These are phyloP conservation scores for Globisporangium abappressorium DNA, from an alignment of 352 stramenopile genomes.

Conservation along the genomic window DNA sequence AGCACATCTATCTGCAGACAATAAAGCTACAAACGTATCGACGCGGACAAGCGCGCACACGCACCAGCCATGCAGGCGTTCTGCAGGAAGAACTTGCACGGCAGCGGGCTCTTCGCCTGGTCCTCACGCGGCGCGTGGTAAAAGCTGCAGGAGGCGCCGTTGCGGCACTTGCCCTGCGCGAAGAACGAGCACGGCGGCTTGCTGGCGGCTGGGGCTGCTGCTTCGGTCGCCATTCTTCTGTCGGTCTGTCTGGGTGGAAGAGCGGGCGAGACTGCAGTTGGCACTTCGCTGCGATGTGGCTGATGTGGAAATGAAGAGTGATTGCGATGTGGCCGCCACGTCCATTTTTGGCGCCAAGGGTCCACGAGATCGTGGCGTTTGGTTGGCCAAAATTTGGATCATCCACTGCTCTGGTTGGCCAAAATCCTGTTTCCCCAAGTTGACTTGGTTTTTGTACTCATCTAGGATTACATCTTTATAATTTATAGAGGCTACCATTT, in stretches of 20 bases:
- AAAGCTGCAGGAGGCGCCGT: conserved; percentile 64
- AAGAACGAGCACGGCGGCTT: conserved; percentile 62
- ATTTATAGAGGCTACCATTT: background rate
- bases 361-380: background rate
- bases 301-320: background rate
- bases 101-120: conserved; percentile 31
- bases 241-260: background rate
- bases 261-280: background rate
- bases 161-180: conserved; percentile 63
- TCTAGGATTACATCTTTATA: too few relatives aligned
- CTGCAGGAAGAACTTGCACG: conserved; percentile 76
- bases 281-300: background rate
- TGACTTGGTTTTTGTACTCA: background rate
- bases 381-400: background rate
- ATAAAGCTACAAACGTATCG: background rate
- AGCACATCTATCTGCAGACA: background rate
- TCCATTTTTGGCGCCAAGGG: background rate
- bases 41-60: background rate
- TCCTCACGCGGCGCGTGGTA: conserved; percentile 47
- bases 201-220: conserved; percentile 12
- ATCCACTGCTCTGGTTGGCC: background rate
- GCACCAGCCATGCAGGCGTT: conserved; percentile 50
- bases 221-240: background rate
- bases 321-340: background rate
- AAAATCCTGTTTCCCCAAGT: background rate